Evolutionary conservation across 768 basidiomycete species (phyloP).

Genomic region (Dioszegia aurantiaca): DNA sequence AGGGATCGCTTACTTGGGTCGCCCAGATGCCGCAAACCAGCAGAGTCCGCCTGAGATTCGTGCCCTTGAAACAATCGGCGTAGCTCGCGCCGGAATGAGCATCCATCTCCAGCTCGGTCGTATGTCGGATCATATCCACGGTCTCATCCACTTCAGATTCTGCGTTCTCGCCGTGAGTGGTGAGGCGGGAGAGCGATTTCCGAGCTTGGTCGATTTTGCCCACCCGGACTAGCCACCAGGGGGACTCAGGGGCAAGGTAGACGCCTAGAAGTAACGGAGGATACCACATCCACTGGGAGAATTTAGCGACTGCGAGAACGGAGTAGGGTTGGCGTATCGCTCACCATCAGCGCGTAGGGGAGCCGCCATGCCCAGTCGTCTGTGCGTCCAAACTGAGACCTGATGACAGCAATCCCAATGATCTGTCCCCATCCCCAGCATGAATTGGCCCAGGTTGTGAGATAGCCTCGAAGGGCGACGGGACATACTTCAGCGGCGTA

Average conservation of each 20-base stretch:
- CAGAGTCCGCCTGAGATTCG: slow-evolving; percentile 52
- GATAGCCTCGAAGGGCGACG: slow-evolving; percentile 47
- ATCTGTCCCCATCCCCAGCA: slow-evolving; percentile 53
- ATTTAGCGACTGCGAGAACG: no score
- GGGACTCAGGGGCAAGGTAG: slow-evolving; percentile 47
- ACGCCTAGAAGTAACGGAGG: slow-evolving; percentile 37
- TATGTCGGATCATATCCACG: slow-evolving; percentile 53
- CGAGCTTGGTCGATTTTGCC: slow-evolving; percentile 42
- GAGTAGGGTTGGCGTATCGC: no score
- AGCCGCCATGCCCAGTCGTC: slow-evolving; percentile 42
- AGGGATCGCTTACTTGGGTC: slow-evolving; percentile 34
- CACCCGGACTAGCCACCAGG: slow-evolving; percentile 49
- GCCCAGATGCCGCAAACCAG: slow-evolving; percentile 56
- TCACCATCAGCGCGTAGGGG: slow-evolving; percentile 27
- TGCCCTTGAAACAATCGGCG: slow-evolving; percentile 53
- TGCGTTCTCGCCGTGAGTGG: slow-evolving; percentile 30
- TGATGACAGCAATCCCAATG: slow-evolving; percentile 48
- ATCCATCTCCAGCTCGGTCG: slow-evolving; percentile 52
- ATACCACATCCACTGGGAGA: slow-evolving; percentile 43
- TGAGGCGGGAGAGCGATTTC: slow-evolving; percentile 31
- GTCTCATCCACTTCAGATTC: slow-evolving; percentile 49
- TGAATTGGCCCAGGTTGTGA: slow-evolving; percentile 50
- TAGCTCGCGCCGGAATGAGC: slow-evolving; percentile 50
- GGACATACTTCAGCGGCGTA: slow-evolving; percentile 51
- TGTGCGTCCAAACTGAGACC: slow-evolving; percentile 35